Conservation (phyloP, 345 rosid species). For the Lepidium africanum region DNA sequence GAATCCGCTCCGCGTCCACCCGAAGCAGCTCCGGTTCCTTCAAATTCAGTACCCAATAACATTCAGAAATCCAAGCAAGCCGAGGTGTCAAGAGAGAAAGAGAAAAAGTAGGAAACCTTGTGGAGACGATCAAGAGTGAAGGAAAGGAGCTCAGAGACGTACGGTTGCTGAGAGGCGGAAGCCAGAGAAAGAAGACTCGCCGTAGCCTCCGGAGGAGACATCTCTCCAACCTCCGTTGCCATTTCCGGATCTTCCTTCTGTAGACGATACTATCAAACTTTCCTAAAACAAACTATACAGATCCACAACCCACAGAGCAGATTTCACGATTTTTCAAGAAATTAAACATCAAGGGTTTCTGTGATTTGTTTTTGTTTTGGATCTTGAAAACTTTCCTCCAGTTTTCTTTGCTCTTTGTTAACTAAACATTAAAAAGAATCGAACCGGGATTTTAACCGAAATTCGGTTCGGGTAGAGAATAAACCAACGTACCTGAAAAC, state of each 20-base stretch:
- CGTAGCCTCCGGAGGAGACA: constrained; percentile 26
- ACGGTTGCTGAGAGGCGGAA: constrained; percentile 82
- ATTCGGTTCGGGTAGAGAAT: neutral
- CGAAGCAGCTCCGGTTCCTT: constrained; percentile 96
- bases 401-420: neutral
- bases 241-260: neutral
- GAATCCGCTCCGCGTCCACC: constrained; percentile 90
- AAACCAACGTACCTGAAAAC: neutral
- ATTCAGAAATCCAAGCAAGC: constrained; percentile 6
- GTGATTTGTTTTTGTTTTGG: neutral
- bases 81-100: neutral
- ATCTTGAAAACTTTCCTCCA: constrained; percentile 1
- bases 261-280: neutral
- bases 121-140: constrained; percentile 99
- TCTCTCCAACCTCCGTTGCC: constrained; percentile 45
- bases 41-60: neutral
- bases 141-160: constrained; percentile 93
- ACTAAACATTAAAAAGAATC: neutral
- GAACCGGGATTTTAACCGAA: neutral
- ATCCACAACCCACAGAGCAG: constrained; percentile 3
- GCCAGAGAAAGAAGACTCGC: constrained; percentile 64
- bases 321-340: neutral
- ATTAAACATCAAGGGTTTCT: constrained; percentile 3
- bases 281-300: neutral
- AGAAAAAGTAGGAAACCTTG: constrained; percentile 41